phyloP scores from a whole-genome alignment of 129 eudicot species.

The Centrapalus pauciflorus region DNA sequence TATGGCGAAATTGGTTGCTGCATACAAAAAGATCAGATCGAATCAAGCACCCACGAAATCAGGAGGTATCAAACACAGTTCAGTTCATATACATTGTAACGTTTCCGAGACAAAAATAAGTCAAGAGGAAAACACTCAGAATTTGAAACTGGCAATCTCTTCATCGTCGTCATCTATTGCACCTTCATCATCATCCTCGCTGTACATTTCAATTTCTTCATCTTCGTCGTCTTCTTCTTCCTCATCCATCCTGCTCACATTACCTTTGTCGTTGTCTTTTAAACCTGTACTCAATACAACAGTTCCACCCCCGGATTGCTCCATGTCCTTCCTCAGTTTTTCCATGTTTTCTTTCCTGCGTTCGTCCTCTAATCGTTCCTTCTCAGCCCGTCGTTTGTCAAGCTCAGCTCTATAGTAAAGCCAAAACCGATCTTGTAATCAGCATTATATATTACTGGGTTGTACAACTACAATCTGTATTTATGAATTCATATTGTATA shows the following conservation, averaged over 20 bases:
- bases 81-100: conserved; percentile 16
- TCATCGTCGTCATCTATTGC: conserved; percentile 50
- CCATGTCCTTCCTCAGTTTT: conserved; percentile 90
- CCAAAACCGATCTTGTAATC: background rate
- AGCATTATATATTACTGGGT: too few relatives aligned
- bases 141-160: conserved; percentile 50
- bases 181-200: conserved; percentile 45
- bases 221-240: conserved; percentile 45
- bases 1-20: too few relatives aligned
- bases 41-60: background rate
- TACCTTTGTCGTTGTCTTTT: conserved; percentile 42
- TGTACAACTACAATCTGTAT: too few relatives aligned
- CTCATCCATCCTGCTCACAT: conserved; percentile 35
- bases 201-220: conserved; percentile 35
- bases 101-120: background rate
- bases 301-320: conserved; percentile 69
- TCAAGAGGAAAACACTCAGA: conserved; percentile 11
- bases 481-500: too few relatives aligned
- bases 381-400: conserved; percentile 79
- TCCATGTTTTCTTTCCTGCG: conserved; percentile 85
- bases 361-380: conserved; percentile 69
- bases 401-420: conserved; percentile 77
- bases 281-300: conserved; percentile 82
- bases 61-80: background rate
- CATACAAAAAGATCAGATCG: too few relatives aligned